These are phyloP conservation scores for Arachnomyces sp. DNA, from an alignment of 2,329 filamentous ascomycete species.

Conservation along the genomic window DNA sequence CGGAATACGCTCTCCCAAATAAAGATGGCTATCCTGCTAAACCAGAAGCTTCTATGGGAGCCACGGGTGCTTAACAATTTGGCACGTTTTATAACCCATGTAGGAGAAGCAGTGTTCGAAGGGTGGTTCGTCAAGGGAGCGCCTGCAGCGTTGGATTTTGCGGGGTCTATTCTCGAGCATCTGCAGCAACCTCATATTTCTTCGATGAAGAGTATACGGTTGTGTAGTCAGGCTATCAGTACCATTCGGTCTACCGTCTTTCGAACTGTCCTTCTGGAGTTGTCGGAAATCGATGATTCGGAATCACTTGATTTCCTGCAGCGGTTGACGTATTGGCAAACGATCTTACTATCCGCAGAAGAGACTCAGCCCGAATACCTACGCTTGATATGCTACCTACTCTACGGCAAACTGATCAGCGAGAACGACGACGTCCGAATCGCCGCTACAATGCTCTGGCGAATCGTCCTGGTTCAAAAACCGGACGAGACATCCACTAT, in stretches of 20 bases:
- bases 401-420: constrained; percentile 82
- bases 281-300: constrained; percentile 72
- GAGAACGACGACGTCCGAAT: constrained; percentile 57
- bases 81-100: constrained; percentile 67
- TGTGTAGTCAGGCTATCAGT: constrained; percentile 75
- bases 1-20: constrained; percentile 65
- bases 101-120: constrained; percentile 86
- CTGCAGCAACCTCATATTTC: constrained; percentile 77
- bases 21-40: constrained; percentile 59
- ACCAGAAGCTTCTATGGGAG: constrained; percentile 66
- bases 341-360: constrained; percentile 71
- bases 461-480: constrained; percentile 90
- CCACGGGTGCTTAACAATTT: constrained; percentile 81
- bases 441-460: constrained; percentile 74
- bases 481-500: constrained; percentile 69
- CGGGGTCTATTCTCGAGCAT: constrained; percentile 77
- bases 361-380: constrained; percentile 73
- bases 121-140: constrained; percentile 93
- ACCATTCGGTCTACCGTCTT: constrained; percentile 71
- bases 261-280: constrained; percentile 65
- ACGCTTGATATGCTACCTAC: constrained; percentile 80
- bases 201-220: constrained; percentile 73
- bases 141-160: constrained; percentile 74
- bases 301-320: constrained; percentile 66
- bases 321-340: constrained; percentile 92